Conservation (phyloP, 2,329 filamentous ascomycete genomes). For the Aspergillus japonicus region DNA sequence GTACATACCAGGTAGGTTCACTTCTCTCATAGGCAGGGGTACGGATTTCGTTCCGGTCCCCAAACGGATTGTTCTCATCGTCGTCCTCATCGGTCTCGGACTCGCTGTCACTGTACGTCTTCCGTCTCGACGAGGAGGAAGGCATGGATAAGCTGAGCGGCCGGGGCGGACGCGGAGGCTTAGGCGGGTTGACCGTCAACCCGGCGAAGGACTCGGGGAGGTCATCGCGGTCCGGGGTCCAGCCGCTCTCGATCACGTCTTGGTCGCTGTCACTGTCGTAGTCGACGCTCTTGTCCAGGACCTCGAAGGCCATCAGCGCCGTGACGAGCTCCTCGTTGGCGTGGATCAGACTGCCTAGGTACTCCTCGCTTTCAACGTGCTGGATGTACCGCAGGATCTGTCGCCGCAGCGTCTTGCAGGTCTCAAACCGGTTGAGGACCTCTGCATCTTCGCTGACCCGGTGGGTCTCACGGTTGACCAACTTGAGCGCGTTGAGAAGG, state of each 20-base stretch:
- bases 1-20: conserved; percentile 37
- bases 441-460: conserved; percentile 80
- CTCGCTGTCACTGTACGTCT: conserved; percentile 55
- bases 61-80: conserved; percentile 86
- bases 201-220: conserved; percentile 35
- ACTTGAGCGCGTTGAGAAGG: conserved; percentile 79
- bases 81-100: conserved; percentile 57
- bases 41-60: conserved; percentile 68
- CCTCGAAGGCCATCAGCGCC: conserved; percentile 90
- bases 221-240: conserved; percentile 29
- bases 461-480: conserved; percentile 85
- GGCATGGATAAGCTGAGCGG: conserved; percentile 55
- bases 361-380: conserved; percentile 85
- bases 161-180: conserved; percentile 53
- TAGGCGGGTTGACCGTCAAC: conserved; percentile 36
- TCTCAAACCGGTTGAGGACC: conserved; percentile 75
- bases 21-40: conserved; percentile 34
- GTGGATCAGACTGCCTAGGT: conserved; percentile 84
- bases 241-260: conserved; percentile 43
- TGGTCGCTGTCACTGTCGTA: conserved; percentile 67
- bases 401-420: conserved; percentile 78
- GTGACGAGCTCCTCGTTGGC: conserved; percentile 96
- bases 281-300: conserved; percentile 67
- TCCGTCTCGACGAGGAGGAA: conserved; percentile 22
- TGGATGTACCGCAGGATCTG: conserved; percentile 92